Conservation (phyloP, 176 grass and related monocot species). For the Carex parvula region DNA sequence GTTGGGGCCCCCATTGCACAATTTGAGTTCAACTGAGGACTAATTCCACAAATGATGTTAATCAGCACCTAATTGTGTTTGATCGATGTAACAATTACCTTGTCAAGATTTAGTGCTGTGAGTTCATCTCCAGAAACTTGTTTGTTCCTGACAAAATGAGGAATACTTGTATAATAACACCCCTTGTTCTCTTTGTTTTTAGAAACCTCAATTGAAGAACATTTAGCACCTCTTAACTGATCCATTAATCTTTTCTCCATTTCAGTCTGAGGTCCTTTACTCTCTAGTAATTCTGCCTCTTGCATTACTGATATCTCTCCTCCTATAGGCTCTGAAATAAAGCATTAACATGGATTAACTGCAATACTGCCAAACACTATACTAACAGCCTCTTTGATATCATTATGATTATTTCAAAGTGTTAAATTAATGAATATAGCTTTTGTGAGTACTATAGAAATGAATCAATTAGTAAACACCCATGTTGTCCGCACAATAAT, state of each 20-base stretch:
- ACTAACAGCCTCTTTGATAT: not conserved
- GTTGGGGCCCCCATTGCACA: not conserved
- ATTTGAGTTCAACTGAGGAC: not conserved
- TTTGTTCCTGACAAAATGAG: constrained; percentile 58
- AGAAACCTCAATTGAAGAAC: constrained; percentile 41
- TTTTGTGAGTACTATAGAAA: not conserved
- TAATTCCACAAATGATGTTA: constrained; percentile 20
- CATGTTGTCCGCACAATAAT: not conserved
- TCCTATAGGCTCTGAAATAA: constrained; percentile 65
- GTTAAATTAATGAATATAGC: not conserved
- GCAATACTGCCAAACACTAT: not conserved
- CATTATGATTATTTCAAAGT: not conserved
- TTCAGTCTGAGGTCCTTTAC: constrained; percentile 49
- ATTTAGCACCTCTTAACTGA: constrained; percentile 56
- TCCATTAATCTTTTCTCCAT: constrained; percentile 66
- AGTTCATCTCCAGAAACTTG: constrained; percentile 62
- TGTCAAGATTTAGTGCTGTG: constrained; percentile 80
- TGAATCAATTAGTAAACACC: not conserved
- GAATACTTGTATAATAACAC: constrained; percentile 83
- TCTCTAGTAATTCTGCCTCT: constrained; percentile 61
- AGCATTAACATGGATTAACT: not conserved
- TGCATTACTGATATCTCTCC: constrained; percentile 74
- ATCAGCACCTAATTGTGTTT: not conserved
- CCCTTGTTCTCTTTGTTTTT: constrained; percentile 41
- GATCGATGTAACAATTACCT: constrained; percentile 49